phyloP scores from a whole-genome alignment of 148 eudicot genomes.

The Dianthus caryophyllus region DNA sequence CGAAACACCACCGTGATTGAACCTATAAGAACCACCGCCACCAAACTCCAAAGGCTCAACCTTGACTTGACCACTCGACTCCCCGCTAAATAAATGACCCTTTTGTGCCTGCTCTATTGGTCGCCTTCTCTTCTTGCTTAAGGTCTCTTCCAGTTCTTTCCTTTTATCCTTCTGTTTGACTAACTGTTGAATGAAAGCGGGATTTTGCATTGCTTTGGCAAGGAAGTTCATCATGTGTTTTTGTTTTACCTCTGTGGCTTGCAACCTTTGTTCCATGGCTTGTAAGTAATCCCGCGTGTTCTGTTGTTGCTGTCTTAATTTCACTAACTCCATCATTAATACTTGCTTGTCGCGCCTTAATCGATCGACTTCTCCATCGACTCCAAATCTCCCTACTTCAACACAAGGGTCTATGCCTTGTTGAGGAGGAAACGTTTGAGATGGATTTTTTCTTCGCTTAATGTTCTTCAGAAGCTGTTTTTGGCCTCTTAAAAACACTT shows the following conservation, averaged over 20 bases:
- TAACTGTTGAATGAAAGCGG: conserved; percentile 56
- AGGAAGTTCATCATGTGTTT: conserved; percentile 88
- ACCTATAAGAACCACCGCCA: conserved; percentile 31
- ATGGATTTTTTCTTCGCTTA: conserved; percentile 54
- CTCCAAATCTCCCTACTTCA: conserved; percentile 54
- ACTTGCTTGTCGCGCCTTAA: conserved; percentile 63
- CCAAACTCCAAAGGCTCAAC: conserved; percentile 52
- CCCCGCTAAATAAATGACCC: conserved; percentile 18
- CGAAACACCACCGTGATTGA: conserved; percentile 41
- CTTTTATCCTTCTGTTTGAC: conserved; percentile 54
- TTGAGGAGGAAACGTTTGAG: conserved; percentile 34
- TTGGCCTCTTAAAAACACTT: conserved; percentile 67
- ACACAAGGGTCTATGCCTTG: conserved; percentile 51
- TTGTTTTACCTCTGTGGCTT: conserved; percentile 66
- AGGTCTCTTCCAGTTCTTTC: conserved; percentile 52
- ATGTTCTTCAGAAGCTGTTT: conserved; percentile 66
- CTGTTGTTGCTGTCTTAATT: conserved; percentile 75
- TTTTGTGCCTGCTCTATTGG: conserved; percentile 48
- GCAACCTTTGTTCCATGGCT: conserved; percentile 69
- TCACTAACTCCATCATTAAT: conserved; percentile 62
- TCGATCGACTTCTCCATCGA: conserved; percentile 56
- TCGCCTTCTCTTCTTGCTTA: conserved; percentile 52
- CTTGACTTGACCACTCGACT: conserved; percentile 34
- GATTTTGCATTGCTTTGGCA: conserved; percentile 82
- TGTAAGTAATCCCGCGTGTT: conserved; percentile 52